Evolutionary conservation across 192 early-diverging fungal species (phyloP).

Genomic region (Dimargaris verticillata): DNA sequence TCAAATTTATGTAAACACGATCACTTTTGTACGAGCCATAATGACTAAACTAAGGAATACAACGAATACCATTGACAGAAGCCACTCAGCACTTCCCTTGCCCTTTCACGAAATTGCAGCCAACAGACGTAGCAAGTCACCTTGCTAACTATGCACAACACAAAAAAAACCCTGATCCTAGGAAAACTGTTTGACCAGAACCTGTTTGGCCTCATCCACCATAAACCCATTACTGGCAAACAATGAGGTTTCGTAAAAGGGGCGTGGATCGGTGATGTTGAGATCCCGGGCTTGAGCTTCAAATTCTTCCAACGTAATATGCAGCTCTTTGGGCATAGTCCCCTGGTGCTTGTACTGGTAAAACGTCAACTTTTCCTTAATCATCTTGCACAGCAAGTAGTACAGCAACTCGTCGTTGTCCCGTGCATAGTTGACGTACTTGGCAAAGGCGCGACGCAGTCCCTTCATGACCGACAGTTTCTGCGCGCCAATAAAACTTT

Average conservation of each 20-base stretch:
- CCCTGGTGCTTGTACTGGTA: constrained; percentile 41
- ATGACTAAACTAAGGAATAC: too few relatives aligned
- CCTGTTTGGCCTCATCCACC: constrained; percentile 14
- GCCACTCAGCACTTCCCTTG: too few relatives aligned
- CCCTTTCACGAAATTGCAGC: too few relatives aligned
- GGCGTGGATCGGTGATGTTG: constrained; percentile 44
- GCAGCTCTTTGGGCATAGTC: constrained; percentile 33
- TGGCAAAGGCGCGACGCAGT: constrained; percentile 69
- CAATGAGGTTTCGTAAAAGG: constrained; percentile 36
- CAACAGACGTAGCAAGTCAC: too few relatives aligned
- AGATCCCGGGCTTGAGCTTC: constrained; percentile 38
- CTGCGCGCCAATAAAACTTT: constrained; percentile 82
- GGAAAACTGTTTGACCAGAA: constrained; percentile 2
- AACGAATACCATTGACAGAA: too few relatives aligned
- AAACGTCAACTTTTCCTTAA: constrained; percentile 59
- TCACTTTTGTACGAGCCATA: too few relatives aligned
- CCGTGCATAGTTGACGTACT: constrained; percentile 57
- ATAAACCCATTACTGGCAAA: constrained; percentile 28
- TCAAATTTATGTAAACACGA: too few relatives aligned
- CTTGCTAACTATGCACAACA: too few relatives aligned
- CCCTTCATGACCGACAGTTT: constrained; percentile 79
- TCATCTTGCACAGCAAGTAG: constrained; percentile 52
- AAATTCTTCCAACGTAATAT: constrained; percentile 45
- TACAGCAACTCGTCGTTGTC: constrained; percentile 72
- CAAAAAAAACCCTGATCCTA: not conserved